Evolutionary conservation across 805 yeast genomes (phyloP).

Genomic region (Scheffersomyces amazonensis): DNA sequence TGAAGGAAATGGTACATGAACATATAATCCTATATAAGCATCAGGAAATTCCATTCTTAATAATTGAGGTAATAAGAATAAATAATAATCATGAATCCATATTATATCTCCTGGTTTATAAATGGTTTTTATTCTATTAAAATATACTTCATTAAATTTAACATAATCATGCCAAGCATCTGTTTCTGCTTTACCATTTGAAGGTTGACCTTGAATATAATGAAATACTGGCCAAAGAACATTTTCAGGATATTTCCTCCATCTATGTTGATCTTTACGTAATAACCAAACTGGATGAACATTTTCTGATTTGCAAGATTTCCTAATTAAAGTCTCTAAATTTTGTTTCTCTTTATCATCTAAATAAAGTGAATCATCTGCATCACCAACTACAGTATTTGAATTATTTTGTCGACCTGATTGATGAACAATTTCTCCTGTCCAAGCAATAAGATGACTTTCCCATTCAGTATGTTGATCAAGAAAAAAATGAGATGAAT

Average conservation of each 20-base stretch:
- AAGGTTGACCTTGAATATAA: slow-evolving; percentile 77
- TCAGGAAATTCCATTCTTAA: slow-evolving; percentile 73
- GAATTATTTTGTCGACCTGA: slow-evolving; percentile 12
- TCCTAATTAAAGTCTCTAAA: slow-evolving; percentile 47
- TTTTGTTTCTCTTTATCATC: slow-evolving; percentile 51
- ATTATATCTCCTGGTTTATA: slow-evolving; percentile 88
- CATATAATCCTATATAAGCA: slow-evolving; percentile 70
- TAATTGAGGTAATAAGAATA: slow-evolving; percentile 78
- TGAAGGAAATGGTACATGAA: slow-evolving; percentile 94
- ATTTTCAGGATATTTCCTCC: slow-evolving; percentile 90
- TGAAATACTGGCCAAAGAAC: slow-evolving; percentile 94
- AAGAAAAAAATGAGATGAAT: slow-evolving; percentile 68
- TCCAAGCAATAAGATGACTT: slow-evolving; percentile 88
- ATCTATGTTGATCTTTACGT: slow-evolving; percentile 71
- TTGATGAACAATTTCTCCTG: slow-evolving; percentile 71
- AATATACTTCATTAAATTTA: slow-evolving; percentile 85
- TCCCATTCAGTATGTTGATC: slow-evolving; percentile 76
- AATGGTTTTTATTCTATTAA: slow-evolving; percentile 66
- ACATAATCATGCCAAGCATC: slow-evolving; percentile 86
- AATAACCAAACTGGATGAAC: slow-evolving; percentile 89
- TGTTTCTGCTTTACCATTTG: slow-evolving; percentile 66
- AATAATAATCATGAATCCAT: slow-evolving; percentile 90
- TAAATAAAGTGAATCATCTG: slow-evolving; percentile 60
- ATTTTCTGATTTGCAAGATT: slow-evolving; percentile 44
- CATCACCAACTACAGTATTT: slow-evolving; percentile 38